Conservation (phyloP, 805 yeast genomes). For the Ogataea nitratoaversa region DNA sequence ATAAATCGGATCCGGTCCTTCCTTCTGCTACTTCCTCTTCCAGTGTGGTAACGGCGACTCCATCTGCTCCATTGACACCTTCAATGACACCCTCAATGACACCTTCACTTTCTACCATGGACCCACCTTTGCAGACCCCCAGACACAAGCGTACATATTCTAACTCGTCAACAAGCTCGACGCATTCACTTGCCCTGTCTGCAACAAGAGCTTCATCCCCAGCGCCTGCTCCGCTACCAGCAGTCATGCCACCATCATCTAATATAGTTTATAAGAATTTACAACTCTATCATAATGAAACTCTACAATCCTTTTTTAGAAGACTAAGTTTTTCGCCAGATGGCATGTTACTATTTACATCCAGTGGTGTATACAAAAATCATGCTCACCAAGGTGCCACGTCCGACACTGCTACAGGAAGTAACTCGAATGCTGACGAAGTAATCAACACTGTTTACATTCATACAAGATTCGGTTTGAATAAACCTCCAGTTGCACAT, state of each 20-base stretch:
- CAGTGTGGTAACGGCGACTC: not conserved
- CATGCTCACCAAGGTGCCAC: constrained; percentile 6
- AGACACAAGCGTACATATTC: constrained; percentile 40
- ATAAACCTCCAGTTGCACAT: constrained; percentile 68
- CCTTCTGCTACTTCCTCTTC: constrained; percentile 4
- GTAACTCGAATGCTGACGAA: constrained; percentile 7
- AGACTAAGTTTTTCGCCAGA: constrained; percentile 86
- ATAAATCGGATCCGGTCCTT: constrained; percentile 10
- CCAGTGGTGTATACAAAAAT: constrained; percentile 61
- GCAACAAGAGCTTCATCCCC: constrained; percentile 26
- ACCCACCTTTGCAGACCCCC: constrained; percentile 30
- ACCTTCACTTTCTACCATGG: constrained; percentile 21
- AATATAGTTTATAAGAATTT: constrained; percentile 31
- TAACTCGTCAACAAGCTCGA: constrained; percentile 34
- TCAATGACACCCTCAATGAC: not conserved
- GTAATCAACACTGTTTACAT: constrained; percentile 69
- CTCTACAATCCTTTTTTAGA: constrained; percentile 86
- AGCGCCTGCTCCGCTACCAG: constrained; percentile 38
- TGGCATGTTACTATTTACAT: constrained; percentile 74
- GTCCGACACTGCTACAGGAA: not conserved
- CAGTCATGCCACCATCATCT: constrained; percentile 38
- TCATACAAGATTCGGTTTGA: constrained; percentile 66
- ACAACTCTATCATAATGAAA: constrained; percentile 74
- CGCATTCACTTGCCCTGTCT: constrained; percentile 26
- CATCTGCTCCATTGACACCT: not conserved